A percentile compares a stretch with the other conserved stretches of the same genome.
phyloP scores from a whole-genome alignment of 768 basidiomycete genomes.

The Antrodiella citrinella region DNA sequence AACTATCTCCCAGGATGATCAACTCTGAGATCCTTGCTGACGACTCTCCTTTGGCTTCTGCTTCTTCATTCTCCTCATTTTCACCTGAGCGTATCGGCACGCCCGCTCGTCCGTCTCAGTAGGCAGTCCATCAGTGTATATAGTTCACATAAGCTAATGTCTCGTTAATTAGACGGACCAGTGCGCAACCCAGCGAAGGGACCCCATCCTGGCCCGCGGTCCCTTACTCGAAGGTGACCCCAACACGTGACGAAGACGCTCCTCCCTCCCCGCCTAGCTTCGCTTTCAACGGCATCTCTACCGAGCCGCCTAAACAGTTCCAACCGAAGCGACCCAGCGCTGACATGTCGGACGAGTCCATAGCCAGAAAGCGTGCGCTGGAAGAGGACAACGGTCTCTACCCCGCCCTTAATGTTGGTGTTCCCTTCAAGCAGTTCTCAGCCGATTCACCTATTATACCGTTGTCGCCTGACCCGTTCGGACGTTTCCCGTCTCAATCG shows the following conservation, averaged over 20 bases:
- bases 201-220: conserved; percentile 34
- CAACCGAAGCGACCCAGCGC: conserved; percentile 12
- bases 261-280: conserved; percentile 52
- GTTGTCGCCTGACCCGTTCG: conserved; percentile 79
- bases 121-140: not conserved
- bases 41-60: not conserved
- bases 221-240: conserved; percentile 30
- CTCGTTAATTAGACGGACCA: conserved; percentile 9
- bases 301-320: conserved; percentile 44
- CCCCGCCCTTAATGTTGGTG: conserved; percentile 26
- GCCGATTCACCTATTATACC: conserved; percentile 61
- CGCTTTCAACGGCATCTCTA: conserved; percentile 62
- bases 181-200: not conserved
- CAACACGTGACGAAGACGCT: conserved; percentile 15
- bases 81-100: not conserved
- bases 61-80: not conserved
- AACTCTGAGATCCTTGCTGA: not conserved
- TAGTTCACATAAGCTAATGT: conserved; percentile 5
- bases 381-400: conserved; percentile 45
- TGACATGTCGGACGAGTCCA: conserved; percentile 32
- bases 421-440: conserved; percentile 16
- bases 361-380: conserved; percentile 34
- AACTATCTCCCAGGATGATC: conserved; percentile 9
- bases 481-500: conserved; percentile 49
- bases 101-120: conserved; percentile 10